Evolutionary conservation across 108 stramenopile genomes (phyloP).

Genomic region (Nitzschia putrida): DNA sequence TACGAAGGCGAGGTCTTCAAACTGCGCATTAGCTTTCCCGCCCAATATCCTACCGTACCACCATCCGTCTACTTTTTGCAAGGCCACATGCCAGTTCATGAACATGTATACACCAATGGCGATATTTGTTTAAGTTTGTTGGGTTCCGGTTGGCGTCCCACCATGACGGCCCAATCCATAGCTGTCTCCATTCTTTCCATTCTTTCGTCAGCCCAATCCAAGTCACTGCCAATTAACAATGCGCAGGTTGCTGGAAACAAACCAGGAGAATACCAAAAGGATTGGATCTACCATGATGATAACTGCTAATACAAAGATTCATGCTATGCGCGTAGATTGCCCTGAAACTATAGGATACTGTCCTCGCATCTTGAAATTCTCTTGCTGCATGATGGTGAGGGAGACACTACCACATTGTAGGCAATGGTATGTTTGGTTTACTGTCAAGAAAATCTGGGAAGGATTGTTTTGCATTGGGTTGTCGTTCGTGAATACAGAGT

Average conservation of each 20-base stretch:
- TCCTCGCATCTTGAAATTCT: too few relatives aligned
- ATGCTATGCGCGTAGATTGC: too few relatives aligned
- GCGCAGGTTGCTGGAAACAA: slow-evolving; percentile 82
- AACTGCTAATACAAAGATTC: slow-evolving; percentile 47
- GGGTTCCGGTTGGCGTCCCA: slow-evolving; percentile 95
- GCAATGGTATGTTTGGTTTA: too few relatives aligned
- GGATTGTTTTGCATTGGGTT: too few relatives aligned
- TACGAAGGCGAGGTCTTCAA: slow-evolving; percentile 95
- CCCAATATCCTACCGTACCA: slow-evolving; percentile 89
- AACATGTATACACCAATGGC: slow-evolving; percentile 98
- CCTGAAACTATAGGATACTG: too few relatives aligned
- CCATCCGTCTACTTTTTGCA: slow-evolving; percentile 92
- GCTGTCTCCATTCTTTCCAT: slow-evolving; percentile 91
- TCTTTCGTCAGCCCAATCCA: slow-evolving; percentile 86
- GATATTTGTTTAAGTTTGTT: slow-evolving; percentile 94
- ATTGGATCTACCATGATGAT: slow-evolving; percentile 96
- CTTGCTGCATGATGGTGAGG: too few relatives aligned
- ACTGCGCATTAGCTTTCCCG: slow-evolving; percentile 81
- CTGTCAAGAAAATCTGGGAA: too few relatives aligned
- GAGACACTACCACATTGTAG: too few relatives aligned
- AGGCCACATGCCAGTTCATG: slow-evolving; percentile 65
- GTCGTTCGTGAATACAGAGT: too few relatives aligned
- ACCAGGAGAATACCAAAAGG: slow-evolving; percentile 89
- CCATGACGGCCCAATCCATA: slow-evolving; percentile 92
- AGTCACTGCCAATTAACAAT: slow-evolving; percentile 93